These are phyloP conservation scores for Alnus rubra DNA, from an alignment of 306 rosid genomes.

Conservation along the genomic window DNA sequence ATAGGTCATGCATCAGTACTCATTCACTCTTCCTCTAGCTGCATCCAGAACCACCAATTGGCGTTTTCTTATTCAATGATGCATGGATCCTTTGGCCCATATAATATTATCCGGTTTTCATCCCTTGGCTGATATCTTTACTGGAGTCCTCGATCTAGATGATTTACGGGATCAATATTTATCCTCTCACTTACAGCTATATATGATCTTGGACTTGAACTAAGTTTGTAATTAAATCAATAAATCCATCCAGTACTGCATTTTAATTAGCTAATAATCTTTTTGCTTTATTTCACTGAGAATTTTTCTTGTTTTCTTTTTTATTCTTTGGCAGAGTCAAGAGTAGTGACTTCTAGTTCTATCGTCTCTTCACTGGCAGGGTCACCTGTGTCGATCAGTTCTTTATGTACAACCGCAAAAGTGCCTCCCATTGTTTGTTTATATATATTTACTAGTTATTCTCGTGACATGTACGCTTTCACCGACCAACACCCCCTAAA, in stretches of 20 bases:
- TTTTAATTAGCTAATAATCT: neutral
- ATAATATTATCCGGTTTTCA: neutral
- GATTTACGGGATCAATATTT: neutral
- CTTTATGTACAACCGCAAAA: slow-evolving; percentile 26
- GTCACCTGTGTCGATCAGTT: slow-evolving; percentile 20
- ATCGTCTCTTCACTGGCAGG: neutral
- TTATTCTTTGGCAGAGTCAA: neutral
- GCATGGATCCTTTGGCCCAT: neutral
- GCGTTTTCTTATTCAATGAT: neutral
- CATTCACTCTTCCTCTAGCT: neutral
- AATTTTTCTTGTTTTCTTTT: neutral
- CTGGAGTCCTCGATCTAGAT: neutral
- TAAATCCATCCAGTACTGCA: neutral
- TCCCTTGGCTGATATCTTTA: neutral
- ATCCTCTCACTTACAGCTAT: neutral
- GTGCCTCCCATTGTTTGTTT: slow-evolving; percentile 21
- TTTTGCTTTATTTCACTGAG: too few relatives aligned
- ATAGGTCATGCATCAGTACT: neutral
- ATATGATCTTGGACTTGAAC: neutral
- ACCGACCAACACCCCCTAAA: neutral
- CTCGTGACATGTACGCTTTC: slow-evolving; percentile 31
- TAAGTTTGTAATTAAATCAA: neutral
- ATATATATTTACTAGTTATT: slow-evolving; percentile 27
- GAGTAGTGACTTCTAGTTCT: neutral
- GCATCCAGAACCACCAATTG: neutral